A percentile compares a stretch with the other conserved stretches of the same genome.
These are phyloP conservation scores for Aureobasidium sp. DNA, from an alignment of 2,329 filamentous ascomycete species.

Conservation along the genomic window DNA sequence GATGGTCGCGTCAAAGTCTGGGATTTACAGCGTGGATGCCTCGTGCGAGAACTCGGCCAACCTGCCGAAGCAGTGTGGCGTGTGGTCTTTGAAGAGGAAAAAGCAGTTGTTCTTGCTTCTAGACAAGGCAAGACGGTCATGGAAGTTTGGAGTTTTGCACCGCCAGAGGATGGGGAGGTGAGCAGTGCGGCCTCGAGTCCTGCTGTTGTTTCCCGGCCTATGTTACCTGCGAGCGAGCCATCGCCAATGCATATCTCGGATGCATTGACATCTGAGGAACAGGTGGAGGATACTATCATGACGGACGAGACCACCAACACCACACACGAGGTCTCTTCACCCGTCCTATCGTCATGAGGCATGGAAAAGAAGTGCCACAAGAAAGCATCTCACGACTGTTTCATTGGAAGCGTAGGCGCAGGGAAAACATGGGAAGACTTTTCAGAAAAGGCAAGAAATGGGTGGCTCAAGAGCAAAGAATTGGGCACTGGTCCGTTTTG, in stretches of 20 bases:
- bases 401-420: slow-evolving; percentile 5
- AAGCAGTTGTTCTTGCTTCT: slow-evolving; percentile 91
- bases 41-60: slow-evolving; percentile 84
- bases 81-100: slow-evolving; percentile 96
- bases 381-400: slow-evolving; percentile 4
- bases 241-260: slow-evolving; percentile 11
- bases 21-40: slow-evolving; percentile 85
- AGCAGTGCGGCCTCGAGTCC: slow-evolving; percentile 7
- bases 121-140: slow-evolving; percentile 83
- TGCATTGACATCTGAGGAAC: background rate
- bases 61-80: slow-evolving; percentile 95
- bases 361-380: background rate
- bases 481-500: background rate
- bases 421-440: background rate
- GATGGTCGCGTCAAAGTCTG: slow-evolving; percentile 98
- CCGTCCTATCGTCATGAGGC: background rate
- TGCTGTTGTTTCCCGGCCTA: background rate
- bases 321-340: background rate
- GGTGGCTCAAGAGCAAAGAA: background rate
- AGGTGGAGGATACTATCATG: slow-evolving; percentile 8
- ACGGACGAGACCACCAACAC: slow-evolving; percentile 5
- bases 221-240: background rate
- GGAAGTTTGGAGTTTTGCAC: slow-evolving; percentile 58
- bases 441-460: background rate
- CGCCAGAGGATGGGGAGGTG: slow-evolving; percentile 12